Conservation (phyloP, 2,329 filamentous ascomycete genomes). For the Spiromastix sp. region DNA sequence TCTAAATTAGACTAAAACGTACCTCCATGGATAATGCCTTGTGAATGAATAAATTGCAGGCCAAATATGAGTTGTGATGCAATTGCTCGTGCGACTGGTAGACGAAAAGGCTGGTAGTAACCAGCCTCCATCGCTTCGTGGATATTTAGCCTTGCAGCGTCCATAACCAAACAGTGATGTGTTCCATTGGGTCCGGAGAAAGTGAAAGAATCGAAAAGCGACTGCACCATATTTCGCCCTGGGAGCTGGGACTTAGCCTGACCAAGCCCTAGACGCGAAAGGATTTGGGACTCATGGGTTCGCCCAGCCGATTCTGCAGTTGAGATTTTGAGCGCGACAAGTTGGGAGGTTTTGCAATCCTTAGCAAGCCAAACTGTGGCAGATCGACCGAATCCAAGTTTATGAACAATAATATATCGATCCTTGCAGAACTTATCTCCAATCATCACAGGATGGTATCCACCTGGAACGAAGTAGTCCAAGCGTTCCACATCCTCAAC, state of each 20-base stretch:
- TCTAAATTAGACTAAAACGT: slow-evolving; percentile 6
- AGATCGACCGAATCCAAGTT: slow-evolving; percentile 12
- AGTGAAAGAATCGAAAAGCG: slow-evolving; percentile 12
- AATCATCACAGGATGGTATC: slow-evolving; percentile 9
- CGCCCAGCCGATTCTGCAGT: slow-evolving; percentile 8
- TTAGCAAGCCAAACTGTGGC: slow-evolving; percentile 13
- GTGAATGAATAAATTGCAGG: slow-evolving; percentile 17
- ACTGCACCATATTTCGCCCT: slow-evolving; percentile 11
- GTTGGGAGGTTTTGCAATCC: slow-evolving; percentile 2
- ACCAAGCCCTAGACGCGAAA: slow-evolving; percentile 7
- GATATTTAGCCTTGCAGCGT: slow-evolving; percentile 12
- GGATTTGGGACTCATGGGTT: slow-evolving; percentile 8
- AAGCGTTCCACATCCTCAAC: slow-evolving; percentile 8
- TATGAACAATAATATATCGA: slow-evolving; percentile 11
- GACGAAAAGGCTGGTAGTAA: slow-evolving; percentile 9
- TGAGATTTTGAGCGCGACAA: slow-evolving; percentile 11
- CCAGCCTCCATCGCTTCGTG: slow-evolving; percentile 12
- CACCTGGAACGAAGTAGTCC: slow-evolving; percentile 8
- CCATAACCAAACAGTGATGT: slow-evolving; percentile 14
- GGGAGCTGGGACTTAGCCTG: slow-evolving; percentile 3
- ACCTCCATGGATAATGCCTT: slow-evolving; percentile 19
- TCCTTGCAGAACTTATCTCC: slow-evolving; percentile 6
- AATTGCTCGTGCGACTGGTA: slow-evolving; percentile 14
- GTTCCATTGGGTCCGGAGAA: slow-evolving; percentile 15
- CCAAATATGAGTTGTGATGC: slow-evolving; percentile 14